Evolutionary conservation across 1,284 basidiomycete genomes (phyloP).

Genomic region (Apiotrichum gamsii): DNA sequence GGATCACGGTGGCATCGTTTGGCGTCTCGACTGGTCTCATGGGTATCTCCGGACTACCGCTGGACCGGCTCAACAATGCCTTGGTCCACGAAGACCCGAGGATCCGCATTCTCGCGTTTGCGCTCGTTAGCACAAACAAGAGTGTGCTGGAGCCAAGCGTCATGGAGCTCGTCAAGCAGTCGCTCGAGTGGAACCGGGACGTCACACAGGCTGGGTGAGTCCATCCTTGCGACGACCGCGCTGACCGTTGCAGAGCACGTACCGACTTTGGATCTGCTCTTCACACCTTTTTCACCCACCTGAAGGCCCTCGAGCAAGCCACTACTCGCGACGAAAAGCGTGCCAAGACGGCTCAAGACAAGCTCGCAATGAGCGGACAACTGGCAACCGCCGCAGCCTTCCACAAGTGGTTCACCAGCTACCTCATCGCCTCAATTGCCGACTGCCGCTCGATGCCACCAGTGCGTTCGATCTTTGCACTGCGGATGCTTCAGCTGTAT

Average conservation of each 20-base stretch:
- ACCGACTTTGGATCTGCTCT: constrained; percentile 36
- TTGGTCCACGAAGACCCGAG: constrained; percentile 27
- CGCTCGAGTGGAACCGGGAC: constrained; percentile 23
- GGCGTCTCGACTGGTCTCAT: constrained; percentile 27
- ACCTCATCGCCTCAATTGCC: constrained; percentile 23
- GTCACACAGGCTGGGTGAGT: constrained; percentile 33
- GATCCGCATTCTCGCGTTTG: constrained; percentile 33
- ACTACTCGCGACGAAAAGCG: constrained; percentile 7
- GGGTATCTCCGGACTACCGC: constrained; percentile 21
- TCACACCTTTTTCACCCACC: constrained; percentile 28
- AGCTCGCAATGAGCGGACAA: neutral
- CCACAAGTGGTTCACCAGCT: constrained; percentile 27
- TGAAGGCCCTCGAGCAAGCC: constrained; percentile 17
- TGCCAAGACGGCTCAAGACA: constrained; percentile 5
- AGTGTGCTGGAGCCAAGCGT: constrained; percentile 17
- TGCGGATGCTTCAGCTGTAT: constrained; percentile 25
- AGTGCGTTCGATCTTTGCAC: constrained; percentile 26
- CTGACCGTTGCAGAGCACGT: constrained; percentile 19
- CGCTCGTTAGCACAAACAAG: constrained; percentile 29
- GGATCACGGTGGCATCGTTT: constrained; percentile 35
- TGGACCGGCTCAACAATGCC: constrained; percentile 21
- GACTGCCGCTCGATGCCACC: constrained; percentile 27
- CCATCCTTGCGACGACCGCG: no score
- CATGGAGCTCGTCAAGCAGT: constrained; percentile 26
- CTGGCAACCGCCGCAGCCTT: constrained; percentile 9